Evolutionary conservation across 2,329 filamentous ascomycete genomes (phyloP).

Genomic region (Corynespora cassiicola): DNA sequence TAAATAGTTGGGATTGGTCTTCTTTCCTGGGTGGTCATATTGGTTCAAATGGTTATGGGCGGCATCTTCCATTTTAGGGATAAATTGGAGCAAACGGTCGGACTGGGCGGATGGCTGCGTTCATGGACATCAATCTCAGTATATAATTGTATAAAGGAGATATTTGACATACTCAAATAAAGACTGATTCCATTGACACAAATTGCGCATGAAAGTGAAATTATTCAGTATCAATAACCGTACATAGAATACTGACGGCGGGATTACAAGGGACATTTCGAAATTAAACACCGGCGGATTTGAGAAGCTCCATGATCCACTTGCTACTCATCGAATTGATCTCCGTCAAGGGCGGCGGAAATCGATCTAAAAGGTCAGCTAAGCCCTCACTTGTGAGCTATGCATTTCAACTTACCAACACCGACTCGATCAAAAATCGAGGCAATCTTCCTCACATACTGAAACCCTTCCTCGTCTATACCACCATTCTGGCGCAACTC

Average conservation of each 20-base stretch:
- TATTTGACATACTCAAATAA: constrained; percentile 14
- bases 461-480: constrained; percentile 35
- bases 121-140: constrained; percentile 13
- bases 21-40: background rate
- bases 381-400: no score
- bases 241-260: background rate
- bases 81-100: background rate
- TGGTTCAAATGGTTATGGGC: background rate
- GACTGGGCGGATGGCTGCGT: constrained; percentile 7
- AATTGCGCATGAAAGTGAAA: no score
- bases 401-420: constrained; percentile 37
- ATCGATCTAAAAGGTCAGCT: constrained; percentile 36
- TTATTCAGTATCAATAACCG: no score
- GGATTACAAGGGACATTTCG: background rate
- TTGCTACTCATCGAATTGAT: constrained; percentile 34
- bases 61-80: background rate
- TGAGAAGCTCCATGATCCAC: constrained; percentile 42
- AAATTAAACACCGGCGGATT: constrained; percentile 35
- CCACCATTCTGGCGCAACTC: constrained; percentile 36
- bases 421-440: constrained; percentile 30
- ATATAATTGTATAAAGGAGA: constrained; percentile 12
- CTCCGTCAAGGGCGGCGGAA: constrained; percentile 35
- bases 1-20: constrained; percentile 16
- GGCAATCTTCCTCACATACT: constrained; percentile 36
- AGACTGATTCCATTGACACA: no score